A percentile compares a stretch with the other conserved stretches of the same genome.
These are phyloP conservation scores for Albizia julibrissin DNA, from an alignment of 306 rosid species.

Conservation along the genomic window DNA sequence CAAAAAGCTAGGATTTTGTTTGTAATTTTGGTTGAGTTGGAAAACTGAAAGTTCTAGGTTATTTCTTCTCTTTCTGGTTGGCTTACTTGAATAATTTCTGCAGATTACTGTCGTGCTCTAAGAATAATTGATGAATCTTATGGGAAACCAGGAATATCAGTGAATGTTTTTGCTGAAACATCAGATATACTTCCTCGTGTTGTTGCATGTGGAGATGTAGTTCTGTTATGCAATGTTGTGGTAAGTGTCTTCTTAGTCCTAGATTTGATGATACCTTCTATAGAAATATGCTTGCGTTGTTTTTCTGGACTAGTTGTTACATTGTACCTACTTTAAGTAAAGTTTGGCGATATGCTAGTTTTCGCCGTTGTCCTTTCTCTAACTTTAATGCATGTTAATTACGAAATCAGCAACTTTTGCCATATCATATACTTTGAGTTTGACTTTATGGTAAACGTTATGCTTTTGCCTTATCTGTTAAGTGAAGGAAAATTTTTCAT, in stretches of 20 bases:
- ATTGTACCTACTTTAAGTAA: neutral
- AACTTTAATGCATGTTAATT: neutral
- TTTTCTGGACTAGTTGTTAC: neutral
- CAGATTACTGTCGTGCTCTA: constrained; percentile 59
- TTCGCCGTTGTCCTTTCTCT: neutral
- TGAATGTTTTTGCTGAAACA: constrained; percentile 52
- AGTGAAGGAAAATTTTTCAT: too few species aligned
- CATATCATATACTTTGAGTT: neutral
- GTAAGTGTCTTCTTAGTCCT: constrained; percentile 54
- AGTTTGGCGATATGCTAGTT: neutral
- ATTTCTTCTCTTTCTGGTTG: too few species aligned
- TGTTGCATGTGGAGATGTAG: constrained; percentile 62
- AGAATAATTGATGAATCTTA: constrained; percentile 59
- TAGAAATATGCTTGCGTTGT: constrained; percentile 4
- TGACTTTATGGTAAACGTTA: too few species aligned
- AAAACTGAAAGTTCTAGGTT: too few species aligned
- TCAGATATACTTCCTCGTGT: constrained; percentile 56
- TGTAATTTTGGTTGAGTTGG: too few species aligned
- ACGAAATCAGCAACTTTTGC: neutral
- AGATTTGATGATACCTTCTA: neutral
- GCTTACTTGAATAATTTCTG: constrained; percentile 31
- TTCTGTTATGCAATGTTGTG: constrained; percentile 49
- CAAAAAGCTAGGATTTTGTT: too few species aligned
- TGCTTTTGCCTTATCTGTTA: too few species aligned
- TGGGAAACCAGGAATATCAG: constrained; percentile 39